Evolutionary conservation across 441 rosid genomes (phyloP), one percentile per base, ranked within the genome.

Genomic region (Pelargonium citronellum): DNA sequence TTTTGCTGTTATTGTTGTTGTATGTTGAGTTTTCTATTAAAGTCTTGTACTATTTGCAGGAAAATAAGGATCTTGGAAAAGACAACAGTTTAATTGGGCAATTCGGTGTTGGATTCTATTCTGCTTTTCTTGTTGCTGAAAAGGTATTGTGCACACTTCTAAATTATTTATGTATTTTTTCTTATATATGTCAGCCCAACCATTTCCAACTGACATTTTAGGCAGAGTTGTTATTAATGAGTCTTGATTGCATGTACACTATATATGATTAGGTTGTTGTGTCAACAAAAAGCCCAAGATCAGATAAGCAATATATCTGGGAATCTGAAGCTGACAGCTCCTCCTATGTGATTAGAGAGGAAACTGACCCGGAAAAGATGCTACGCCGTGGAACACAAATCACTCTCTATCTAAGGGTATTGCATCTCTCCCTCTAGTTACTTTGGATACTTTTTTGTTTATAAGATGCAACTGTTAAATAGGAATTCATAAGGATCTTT

Each of bases 91-190:
- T 94, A 85, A 94, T 94, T 11, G 99, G 99, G 22, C 99, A 94
- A 77, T 94, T 94, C 79, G 99, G 97, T 82, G 99, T 94, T 81
- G 99, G 99, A 20, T 94, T 94, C 82, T 91, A 94, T 83, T 91
- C 99, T 69, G 92, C 99, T 67, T 94, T 91, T 81, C 91, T 94
- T 77, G 97, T 94, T 51, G 94, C 99, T 71, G 90, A 91, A 71
- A 94, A 87, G 99, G 97, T 91, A 72, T 73, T 43, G 5, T 17
- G 41, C 58, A 20, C 43, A 51, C 66, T 0, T 13, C 41, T 12
- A 0, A 16, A 34, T 34, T 5, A 4, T 13, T 67, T 27, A 43
- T 55, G 62, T 16, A 17, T n/a, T n/a, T n/a, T n/a, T 70, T 8
- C 3, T 27, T 68, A n/a, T n/a, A n/a, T n/a, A n/a, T n/a, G n/a